Percentiles rank a stretch among this genome's conserved stretches.
phyloP scores from a whole-genome alignment of 2,329 filamentous ascomycete genomes.

The Xylariaceae sp. region DNA sequence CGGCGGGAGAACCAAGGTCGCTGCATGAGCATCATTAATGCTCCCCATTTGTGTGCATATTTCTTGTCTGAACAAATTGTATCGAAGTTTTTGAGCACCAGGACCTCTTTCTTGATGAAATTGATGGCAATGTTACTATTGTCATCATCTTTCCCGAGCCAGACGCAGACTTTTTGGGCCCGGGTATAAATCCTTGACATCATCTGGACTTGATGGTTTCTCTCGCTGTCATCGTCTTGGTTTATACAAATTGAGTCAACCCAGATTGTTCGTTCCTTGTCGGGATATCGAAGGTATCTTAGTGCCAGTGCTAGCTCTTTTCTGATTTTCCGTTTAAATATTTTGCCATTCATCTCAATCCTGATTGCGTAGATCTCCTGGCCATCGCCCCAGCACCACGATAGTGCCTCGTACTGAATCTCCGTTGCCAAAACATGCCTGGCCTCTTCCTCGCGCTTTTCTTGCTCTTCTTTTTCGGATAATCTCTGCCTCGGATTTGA shows the following conservation, averaged over 20 bases:
- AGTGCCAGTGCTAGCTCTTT: neutral
- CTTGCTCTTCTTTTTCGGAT: neutral
- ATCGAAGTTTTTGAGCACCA: too few species aligned
- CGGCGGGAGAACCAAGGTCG: conserved; percentile 48
- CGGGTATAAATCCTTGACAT: neutral
- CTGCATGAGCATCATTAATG: conserved; percentile 45
- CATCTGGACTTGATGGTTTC: neutral
- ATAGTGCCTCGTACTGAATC: neutral
- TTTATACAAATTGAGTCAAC: neutral
- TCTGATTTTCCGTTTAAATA: neutral
- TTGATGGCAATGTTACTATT: too few species aligned
- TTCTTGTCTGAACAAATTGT: too few species aligned
- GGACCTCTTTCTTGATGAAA: too few species aligned
- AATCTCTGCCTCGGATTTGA: neutral
- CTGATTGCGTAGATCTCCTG: neutral
- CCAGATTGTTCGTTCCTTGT: neutral
- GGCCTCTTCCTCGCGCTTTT: neutral
- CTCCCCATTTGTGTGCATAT: conserved; percentile 43
- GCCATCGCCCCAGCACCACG: neutral
- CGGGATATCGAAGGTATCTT: neutral
- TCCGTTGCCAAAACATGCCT: neutral
- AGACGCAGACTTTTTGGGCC: neutral
- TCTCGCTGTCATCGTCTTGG: neutral
- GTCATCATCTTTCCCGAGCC: conserved; percentile 13
- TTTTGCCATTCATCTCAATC: neutral